Base-by-base conservation (phyloP, 106 monocot species). In the Narthecium ossifragum region DNA sequence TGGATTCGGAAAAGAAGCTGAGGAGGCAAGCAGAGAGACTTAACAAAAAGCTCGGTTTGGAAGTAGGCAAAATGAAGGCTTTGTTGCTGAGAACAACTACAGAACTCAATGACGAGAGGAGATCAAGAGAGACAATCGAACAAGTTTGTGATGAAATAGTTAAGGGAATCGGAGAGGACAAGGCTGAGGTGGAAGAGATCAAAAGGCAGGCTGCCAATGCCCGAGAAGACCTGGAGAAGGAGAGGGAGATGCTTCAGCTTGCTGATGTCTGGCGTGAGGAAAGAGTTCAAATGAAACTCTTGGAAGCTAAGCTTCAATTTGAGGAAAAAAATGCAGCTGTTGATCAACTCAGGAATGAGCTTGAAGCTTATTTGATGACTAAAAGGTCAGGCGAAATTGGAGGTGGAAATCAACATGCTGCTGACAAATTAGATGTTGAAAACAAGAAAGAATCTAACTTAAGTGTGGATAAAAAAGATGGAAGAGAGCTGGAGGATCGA, bases 221-320 rank as follows among this genome's bases (percentile, higher is more conserved):
- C 17, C 59, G 67, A 55, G 79, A 91, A 46, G 83, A 92, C 38
- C 50, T 86, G 15, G 74, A 86, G 57, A 77, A 70, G 57, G 79
- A 91, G 54, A 79, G 92, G 33, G 78, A 81, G 30, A 87, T 92
- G 92, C 92, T 92, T 59, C 92, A 84, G 15, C 67, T 87, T 61
- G 87, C 87, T 4, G 80, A 87, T 69, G 72, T 70, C 55, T 84
- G 80, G 83, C 73, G 86, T 4, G 80, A 86, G 55, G 86, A 86
- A 57, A 80, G 92, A 53, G 69, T 86, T 59, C 86, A 86, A 49
- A 86, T 92, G 92, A 92, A 92, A 31, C 80, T 86, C 0, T 55
- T 62, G 5, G 92, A 92, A 53, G 86, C 92, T 6, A 83, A 77
- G 53, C 65, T 60, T 59, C 76, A 82, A 27, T 73, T 82, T 22